phyloP scores from a whole-genome alignment of 495 filamentous ascomycete genomes.

The Rostrohypoxylon terebratum region DNA sequence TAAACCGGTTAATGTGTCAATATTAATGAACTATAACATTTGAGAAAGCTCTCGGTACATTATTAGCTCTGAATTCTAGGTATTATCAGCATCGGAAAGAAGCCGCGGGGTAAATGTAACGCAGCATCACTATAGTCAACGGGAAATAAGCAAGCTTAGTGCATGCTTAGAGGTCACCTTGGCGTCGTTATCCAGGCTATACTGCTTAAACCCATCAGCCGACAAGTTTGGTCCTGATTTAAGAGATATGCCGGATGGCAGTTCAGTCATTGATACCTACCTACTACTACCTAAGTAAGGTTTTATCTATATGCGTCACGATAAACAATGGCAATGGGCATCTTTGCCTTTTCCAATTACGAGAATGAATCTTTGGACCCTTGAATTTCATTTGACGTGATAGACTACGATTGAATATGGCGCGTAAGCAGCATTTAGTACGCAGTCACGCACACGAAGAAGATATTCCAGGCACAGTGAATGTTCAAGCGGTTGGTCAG shows the following conservation, averaged over 20 bases:
- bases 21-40: conserved; percentile 10
- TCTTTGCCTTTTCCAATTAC: not conserved
- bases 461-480: conserved; percentile 68
- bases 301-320: not conserved
- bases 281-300: too few species aligned
- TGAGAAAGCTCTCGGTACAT: not conserved
- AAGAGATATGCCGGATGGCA: conserved; percentile 22
- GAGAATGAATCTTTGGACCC: not conserved
- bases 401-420: not conserved
- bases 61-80: conserved; percentile 18
- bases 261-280: not conserved
- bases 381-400: not conserved
- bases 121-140: conserved; percentile 8
- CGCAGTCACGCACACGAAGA: conserved; percentile 68
- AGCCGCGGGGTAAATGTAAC: conserved; percentile 40
- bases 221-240: conserved; percentile 1
- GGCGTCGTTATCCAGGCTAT: not conserved
- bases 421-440: conserved; percentile 30
- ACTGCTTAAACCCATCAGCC: not conserved
- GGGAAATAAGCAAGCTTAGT: conserved; percentile 3
- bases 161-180: not conserved
- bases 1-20: conserved; percentile 11
- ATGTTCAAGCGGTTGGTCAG: conserved; percentile 58
- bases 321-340: not conserved
- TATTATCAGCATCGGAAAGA: not conserved